A percentile compares a stretch with the other conserved stretches of the same genome.
Conservation (phyloP, 441 rosid species). For the Rhodomyrtus psidioides region DNA sequence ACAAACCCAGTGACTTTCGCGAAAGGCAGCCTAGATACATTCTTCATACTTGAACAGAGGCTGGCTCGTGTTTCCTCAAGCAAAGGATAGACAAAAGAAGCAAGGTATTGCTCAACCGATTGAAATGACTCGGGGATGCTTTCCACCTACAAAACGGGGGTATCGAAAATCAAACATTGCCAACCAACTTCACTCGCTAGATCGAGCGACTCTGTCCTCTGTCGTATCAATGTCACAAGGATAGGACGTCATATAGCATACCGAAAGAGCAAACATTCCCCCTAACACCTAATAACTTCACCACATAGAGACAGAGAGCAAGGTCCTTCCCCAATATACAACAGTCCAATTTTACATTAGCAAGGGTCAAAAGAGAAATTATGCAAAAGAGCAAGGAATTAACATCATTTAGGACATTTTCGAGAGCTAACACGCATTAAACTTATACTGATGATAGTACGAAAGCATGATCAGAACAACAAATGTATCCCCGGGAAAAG, state of each 20-base stretch:
- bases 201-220: not conserved
- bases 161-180: not conserved
- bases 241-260: not conserved
- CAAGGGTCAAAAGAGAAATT: not conserved
- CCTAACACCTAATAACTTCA: not conserved
- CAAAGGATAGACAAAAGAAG: conserved; percentile 25
- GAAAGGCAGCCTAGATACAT: conserved; percentile 24
- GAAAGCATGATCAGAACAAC: not conserved
- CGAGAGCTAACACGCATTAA: not conserved
- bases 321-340: not conserved
- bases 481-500: not conserved
- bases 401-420: not conserved
- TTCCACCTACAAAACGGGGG: conserved; percentile 16
- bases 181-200: not conserved
- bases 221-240: not conserved
- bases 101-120: conserved; percentile 22
- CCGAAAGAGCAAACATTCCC: not conserved
- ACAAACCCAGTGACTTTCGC: conserved; percentile 19
- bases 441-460: not conserved
- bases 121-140: conserved; percentile 27
- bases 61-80: conserved; percentile 38
- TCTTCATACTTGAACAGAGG: conserved; percentile 22
- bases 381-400: not conserved
- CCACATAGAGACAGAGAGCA: not conserved
- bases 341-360: not conserved